A percentile compares a stretch with the other conserved stretches of the same genome.
Conservation (phyloP, 2,329 filamentous ascomycete species). For the Fusarium austroafricanum region DNA sequence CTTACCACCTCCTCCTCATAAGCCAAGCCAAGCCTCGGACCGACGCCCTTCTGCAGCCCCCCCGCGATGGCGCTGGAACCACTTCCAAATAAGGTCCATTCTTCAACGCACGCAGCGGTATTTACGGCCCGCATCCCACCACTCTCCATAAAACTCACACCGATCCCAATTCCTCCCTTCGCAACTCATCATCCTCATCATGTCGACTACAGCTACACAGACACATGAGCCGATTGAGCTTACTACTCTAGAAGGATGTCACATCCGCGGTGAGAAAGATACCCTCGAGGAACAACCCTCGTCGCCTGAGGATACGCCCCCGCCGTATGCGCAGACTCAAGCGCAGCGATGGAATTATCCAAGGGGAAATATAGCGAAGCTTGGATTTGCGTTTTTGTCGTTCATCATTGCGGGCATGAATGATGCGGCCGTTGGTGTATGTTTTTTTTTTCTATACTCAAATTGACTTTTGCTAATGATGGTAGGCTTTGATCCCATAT, state of each 20-base stretch:
- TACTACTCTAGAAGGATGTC: neutral
- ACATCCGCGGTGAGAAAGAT: conserved; percentile 3
- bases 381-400: conserved; percentile 63
- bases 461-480: neutral
- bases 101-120: neutral
- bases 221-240: conserved; percentile 29
- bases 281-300: conserved; percentile 5
- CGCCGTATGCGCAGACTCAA: conserved; percentile 44
- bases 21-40: too few species aligned
- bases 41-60: neutral
- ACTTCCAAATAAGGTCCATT: neutral
- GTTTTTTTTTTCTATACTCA: too few species aligned
- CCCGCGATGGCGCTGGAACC: neutral
- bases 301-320: conserved; percentile 30
- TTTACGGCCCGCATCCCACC: neutral
- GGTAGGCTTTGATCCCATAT: conserved; percentile 43
- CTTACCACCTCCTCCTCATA: too few species aligned
- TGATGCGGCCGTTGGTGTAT: conserved; percentile 69
- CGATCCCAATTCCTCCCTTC: too few species aligned
- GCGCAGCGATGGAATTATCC: conserved; percentile 54
- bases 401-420: conserved; percentile 72
- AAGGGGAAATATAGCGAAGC: conserved; percentile 46
- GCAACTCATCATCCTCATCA: neutral
- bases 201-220: conserved; percentile 27
- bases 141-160: neutral